Evolutionary conservation across 768 basidiomycete genomes (phyloP).

Genomic region (Scleroderma bovista): DNA sequence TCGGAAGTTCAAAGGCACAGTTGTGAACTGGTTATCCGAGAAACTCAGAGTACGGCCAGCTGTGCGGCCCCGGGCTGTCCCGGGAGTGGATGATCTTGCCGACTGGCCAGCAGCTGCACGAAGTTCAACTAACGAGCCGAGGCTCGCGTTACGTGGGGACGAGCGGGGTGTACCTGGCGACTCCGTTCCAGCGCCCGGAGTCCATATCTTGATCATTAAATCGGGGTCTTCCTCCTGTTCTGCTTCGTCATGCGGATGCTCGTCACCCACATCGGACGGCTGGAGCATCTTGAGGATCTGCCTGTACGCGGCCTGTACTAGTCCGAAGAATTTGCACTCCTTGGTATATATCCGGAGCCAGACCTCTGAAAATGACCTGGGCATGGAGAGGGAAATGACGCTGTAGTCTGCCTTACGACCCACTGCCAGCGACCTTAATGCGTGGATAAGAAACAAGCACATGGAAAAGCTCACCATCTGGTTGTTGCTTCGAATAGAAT

Average conservation of each 20-base stretch:
- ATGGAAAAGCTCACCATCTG: slow-evolving; percentile 40
- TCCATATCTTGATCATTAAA: slow-evolving; percentile 13
- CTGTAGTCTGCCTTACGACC: slow-evolving; percentile 42
- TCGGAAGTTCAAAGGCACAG: slow-evolving; percentile 36
- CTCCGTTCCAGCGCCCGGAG: slow-evolving; percentile 33
- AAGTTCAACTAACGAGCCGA: slow-evolving; percentile 4
- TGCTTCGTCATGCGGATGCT: slow-evolving; percentile 11
- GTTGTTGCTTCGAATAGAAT: slow-evolving; percentile 68
- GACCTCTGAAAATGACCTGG: slow-evolving; percentile 62
- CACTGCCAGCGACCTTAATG: slow-evolving; percentile 25
- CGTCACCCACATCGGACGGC: slow-evolving; percentile 1
- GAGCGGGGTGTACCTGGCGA: slow-evolving; percentile 33
- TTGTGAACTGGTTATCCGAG: slow-evolving; percentile 42
- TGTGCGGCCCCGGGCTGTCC: slow-evolving; percentile 10
- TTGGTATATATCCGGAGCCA: slow-evolving; percentile 66
- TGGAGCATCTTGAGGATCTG: slow-evolving; percentile 28
- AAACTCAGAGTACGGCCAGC: slow-evolving; percentile 24
- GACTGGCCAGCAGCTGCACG: not conserved
- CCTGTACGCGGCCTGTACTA: slow-evolving; percentile 68
- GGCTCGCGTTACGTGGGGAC: slow-evolving; percentile 12
- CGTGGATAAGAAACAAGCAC: not conserved
- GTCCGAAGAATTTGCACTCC: slow-evolving; percentile 46
- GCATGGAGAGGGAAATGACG: slow-evolving; percentile 63
- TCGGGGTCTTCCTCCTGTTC: not conserved
- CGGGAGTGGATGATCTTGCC: not conserved